Evolutionary conservation across 1,139 yeast species (phyloP), one percentile per base, ranked within the genome.

Genomic region (Magnusiomyces starmeri): DNA sequence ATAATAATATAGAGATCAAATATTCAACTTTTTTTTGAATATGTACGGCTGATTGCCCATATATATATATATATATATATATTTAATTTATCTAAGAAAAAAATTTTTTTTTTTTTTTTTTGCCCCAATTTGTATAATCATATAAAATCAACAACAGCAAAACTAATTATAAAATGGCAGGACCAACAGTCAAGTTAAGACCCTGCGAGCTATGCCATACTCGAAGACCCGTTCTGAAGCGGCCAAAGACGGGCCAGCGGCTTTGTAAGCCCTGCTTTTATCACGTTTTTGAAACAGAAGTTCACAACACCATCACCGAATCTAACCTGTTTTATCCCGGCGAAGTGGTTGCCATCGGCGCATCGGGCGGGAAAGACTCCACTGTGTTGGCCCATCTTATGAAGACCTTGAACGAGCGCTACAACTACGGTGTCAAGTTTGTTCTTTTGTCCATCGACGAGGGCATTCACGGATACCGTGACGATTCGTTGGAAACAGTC

Each of bases 331-430:
- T 94, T 62, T 66, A 79, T 34, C 75, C 73, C 1, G 97, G 97
- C 16, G 98, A 94, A 64, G 76, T 73, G 39, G 92, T 94, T 1
- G 98, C 97, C 16, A 90, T 94, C 26, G 98, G 99, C 14, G 98
- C 98, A 0, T 87, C 96, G 1, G 99, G 99, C 24, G 99, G 99
- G 49, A 94, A 94, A 63, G 99, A 94, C 65, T 88, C 97, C 3
- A 94, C 98, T 0, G 98, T 94, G 1, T 70, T 94, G 37, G 98
- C 98, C 0, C 82, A 92, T 48, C 79, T 94, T 1, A 71, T 94
- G 70, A 92, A 89, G 64, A 79, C 92, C 0, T 71, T 94, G 56
- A 94, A 94, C 65, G 97, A 89, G 63, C 72, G 97, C 54, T 81
- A 92, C 68, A 72, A 85, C 62, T 94, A 94, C 66, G 96, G 96